Conservation (phyloP, 2,329 filamentous ascomycete genomes). For the Trichoderma guizhouense region DNA sequence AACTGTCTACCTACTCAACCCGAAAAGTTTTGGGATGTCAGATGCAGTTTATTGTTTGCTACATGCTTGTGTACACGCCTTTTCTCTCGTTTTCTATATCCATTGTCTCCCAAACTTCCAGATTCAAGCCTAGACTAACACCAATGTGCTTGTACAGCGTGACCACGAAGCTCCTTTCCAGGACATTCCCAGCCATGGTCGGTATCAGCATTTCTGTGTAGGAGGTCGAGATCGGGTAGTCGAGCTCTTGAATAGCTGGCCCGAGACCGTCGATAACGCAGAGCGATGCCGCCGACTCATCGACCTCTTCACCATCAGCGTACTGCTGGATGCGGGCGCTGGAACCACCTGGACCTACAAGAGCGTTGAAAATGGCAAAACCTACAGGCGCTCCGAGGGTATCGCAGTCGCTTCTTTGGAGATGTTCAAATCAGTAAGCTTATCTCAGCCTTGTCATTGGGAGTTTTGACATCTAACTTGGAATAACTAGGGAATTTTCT, state of each 20-base stretch:
- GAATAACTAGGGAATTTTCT: constrained; percentile 67
- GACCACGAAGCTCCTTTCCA: constrained; percentile 55
- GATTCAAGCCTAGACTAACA: not conserved
- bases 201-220: constrained; percentile 82
- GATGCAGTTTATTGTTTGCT: too few relatives aligned
- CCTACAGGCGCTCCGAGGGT: constrained; percentile 83
- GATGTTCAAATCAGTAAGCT: constrained; percentile 77
- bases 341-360: constrained; percentile 91
- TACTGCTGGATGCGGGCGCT: constrained; percentile 82
- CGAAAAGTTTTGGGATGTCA: not conserved
- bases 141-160: constrained; percentile 34
- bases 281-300: constrained; percentile 73
- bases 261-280: constrained; percentile 63
- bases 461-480: not conserved
- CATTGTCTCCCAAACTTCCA: not conserved
- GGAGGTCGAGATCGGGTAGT: constrained; percentile 72
- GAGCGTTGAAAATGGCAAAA: constrained; percentile 79
- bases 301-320: constrained; percentile 75
- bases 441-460: not conserved
- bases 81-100: too few relatives aligned
- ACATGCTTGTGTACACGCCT: not conserved
- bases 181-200: constrained; percentile 77
- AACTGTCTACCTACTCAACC: not conserved
- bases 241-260: constrained; percentile 67
- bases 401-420: constrained; percentile 74